Evolutionary conservation across 441 rosid species (phyloP), one percentile per base, ranked within the genome.

Genomic region (Eutrema salsugineum): DNA sequence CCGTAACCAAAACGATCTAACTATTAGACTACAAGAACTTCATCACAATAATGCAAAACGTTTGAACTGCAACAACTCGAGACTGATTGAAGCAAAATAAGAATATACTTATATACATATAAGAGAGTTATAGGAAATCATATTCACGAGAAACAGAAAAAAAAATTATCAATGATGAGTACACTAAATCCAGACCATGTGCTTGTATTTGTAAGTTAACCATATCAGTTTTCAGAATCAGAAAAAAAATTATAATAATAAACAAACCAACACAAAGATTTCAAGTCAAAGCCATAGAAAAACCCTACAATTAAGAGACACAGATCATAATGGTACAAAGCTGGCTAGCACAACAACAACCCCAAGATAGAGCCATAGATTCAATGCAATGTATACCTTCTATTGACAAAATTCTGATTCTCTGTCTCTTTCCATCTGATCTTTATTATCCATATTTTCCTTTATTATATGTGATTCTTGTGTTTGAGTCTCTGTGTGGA

Each of bases 331-430:
- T 68, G 69, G 38, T 35, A 36, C 70, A 75, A 75, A 75, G 75
- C 70, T 75, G 70, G 75, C 79, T 68, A 62, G 75, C 70, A 75
- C 53, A 68, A 63, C 70, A 68, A 62, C 75, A 69, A 76, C 71
- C 11, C 33, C 46, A 44, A 55, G 16, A 69, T 55, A 47, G 53
- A 62, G 43, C 46, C 57, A 73, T 68, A 61, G 40, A 75, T 54
- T 53, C 43, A 43, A 68, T 63, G 59, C 65, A 54, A 54, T 66
- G 63, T 28, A 59, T 32, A 32, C 59, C 38, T 50, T 73, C 43
- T 55, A 66, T 39, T 30, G 47, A 73, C 14, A 65, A 47, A 56
- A 48, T 22, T 48, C 36, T 59, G 72, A 67, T 74, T 63, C 9
- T 33, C 61, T 48, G 61, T 73, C 77, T 73, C 60, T 66, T 66